Base-by-base conservation (phyloP, 441 rosid species). In the Jatropha podagrica region DNA sequence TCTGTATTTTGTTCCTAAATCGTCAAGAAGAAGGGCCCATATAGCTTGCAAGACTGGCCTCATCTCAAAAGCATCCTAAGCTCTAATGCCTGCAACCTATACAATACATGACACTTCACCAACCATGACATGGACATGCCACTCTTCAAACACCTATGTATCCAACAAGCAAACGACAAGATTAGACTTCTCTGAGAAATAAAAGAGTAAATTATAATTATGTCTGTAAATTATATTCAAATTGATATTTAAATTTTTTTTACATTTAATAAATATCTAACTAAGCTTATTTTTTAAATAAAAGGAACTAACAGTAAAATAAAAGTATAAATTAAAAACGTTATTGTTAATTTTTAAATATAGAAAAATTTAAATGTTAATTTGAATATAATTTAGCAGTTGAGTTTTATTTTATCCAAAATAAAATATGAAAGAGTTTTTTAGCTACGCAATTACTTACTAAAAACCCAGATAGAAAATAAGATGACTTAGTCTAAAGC, bases 61-160 rank as follows among this genome's bases (percentile, higher is more conserved):
- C 27, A 49, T 65, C 20, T 17, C 63, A 40, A 56, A 69, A 49
- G 74, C 58, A 74, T 59, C 73, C 65, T 4, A 32, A 52, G 66
- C n/a, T 27, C 17, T 4, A 58, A 4, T 15, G 46, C 14, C 23
- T 4, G 7, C 20, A 8, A 3, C 51, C 18, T 40, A 2, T 32
- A 32, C 32, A 32, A 3, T 70, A 20, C 65, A 71, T 37, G 75
- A 73, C 77, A 40, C 70, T 65, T 71, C 65, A 55, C 55, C 73
- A 73, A 61, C 73, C 14, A 20, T 14, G 63, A 12, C 37, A 71
- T 10, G 74, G 74, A 69, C 49, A 69, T 38, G 63, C 49, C 63
- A 5, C 61, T 20, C 7, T 40, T 18, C n/a, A 13, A 4, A 59
- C 4, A 27, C 42, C 1, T 32, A 32, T 32, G 32, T 7, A 40